A percentile compares a stretch with the other conserved stretches of the same genome.
Conservation (phyloP, 352 stramenopile genomes). For the Phytophthora sojae region DNA sequence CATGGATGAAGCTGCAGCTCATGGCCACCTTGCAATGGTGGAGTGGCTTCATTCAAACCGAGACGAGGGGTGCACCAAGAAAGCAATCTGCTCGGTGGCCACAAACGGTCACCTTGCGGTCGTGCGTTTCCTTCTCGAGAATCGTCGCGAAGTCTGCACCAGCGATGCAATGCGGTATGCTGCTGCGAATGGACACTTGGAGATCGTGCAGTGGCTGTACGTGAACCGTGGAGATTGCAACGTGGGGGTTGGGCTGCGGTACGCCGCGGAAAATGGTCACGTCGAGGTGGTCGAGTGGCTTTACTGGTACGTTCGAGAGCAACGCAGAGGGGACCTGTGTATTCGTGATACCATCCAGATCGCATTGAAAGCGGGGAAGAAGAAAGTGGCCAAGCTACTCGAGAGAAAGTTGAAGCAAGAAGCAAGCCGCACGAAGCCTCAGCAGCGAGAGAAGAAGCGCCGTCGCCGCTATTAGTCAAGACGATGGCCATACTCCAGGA, state of each 20-base stretch:
- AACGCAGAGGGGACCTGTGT: slow-evolving; percentile 17
- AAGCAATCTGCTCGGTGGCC: slow-evolving; percentile 7
- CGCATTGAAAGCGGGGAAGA: slow-evolving; percentile 18
- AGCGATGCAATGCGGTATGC: slow-evolving; percentile 24
- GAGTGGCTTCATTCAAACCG: slow-evolving; percentile 23
- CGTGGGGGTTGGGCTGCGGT: slow-evolving; percentile 15
- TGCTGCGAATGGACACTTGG: slow-evolving; percentile 23
- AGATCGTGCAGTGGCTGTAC: slow-evolving; percentile 22
- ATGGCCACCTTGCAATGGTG: slow-evolving; percentile 21
- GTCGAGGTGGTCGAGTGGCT: slow-evolving; percentile 20
- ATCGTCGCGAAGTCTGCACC: slow-evolving; percentile 22
- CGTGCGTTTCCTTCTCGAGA: slow-evolving; percentile 26
- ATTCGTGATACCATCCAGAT: slow-evolving; percentile 22
- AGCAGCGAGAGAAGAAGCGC: slow-evolving; percentile 15
- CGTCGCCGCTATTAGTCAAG: neutral
- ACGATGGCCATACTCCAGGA: neutral
- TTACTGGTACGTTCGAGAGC: slow-evolving; percentile 27
- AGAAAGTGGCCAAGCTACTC: slow-evolving; percentile 5
- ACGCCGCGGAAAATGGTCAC: slow-evolving; percentile 23
- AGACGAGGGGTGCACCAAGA: slow-evolving; percentile 16
- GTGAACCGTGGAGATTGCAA: slow-evolving; percentile 23
- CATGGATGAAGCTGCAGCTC: slow-evolving; percentile 22
- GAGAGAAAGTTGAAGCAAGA: slow-evolving; percentile 22
- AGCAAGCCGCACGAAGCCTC: neutral
- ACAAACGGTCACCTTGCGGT: slow-evolving; percentile 22